These are phyloP conservation scores for Auxenochlorella protothecoides DNA, from an alignment of 139 green algal species.

Conservation along the genomic window DNA sequence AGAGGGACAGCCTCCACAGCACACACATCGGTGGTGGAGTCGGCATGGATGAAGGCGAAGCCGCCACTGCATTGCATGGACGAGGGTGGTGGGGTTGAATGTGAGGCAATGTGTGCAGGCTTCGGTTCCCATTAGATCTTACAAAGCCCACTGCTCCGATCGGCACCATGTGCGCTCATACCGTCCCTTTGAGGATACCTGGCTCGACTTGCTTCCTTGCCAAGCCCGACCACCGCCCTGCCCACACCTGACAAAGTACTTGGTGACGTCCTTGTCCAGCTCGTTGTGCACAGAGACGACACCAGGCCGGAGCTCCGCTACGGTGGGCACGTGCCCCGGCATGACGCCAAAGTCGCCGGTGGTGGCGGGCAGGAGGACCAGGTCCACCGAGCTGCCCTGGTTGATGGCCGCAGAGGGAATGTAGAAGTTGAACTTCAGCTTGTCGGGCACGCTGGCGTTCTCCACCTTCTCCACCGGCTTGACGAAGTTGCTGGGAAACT, in stretches of 20 bases:
- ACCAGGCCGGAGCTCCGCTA: conserved; percentile 74
- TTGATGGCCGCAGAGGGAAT: conserved; percentile 52
- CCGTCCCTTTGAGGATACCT: too few relatives aligned
- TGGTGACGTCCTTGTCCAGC: conserved; percentile 61
- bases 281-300: conserved; percentile 70
- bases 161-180: too few relatives aligned
- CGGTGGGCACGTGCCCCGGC: conserved; percentile 78
- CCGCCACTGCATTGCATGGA: conserved; percentile 26
- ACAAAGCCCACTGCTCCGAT: too few relatives aligned
- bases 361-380: conserved; percentile 67
- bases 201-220: too few relatives aligned
- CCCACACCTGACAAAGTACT: conserved; percentile 65
- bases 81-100: too few relatives aligned
- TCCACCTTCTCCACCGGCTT: conserved; percentile 2
- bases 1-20: conserved; percentile 74
- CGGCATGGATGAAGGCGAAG: conserved; percentile 81
- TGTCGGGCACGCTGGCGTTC: conserved; percentile 38
- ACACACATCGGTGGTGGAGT: conserved; percentile 66
- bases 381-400: conserved; percentile 45
- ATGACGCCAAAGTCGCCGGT: conserved; percentile 83
- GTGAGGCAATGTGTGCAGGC: too few relatives aligned
- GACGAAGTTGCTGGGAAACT: conserved; percentile 40
- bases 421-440: conserved; percentile 76
- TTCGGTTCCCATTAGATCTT: too few relatives aligned
- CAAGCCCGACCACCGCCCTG: neutral